Conservation (phyloP, 257 asterid species). For the Cynanchum wilfordii region DNA sequence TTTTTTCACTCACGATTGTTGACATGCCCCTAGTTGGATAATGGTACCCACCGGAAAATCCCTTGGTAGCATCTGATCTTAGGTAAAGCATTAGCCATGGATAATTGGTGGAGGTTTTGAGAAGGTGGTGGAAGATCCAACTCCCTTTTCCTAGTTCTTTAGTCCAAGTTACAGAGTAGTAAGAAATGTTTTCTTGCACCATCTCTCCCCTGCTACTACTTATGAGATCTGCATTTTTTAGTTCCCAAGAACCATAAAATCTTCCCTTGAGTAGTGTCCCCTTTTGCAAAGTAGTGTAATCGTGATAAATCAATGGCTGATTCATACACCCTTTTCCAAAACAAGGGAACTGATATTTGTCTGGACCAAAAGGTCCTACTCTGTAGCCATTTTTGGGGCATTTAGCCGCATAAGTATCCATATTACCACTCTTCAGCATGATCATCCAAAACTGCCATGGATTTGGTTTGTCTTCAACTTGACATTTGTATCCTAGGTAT, state of each 20-base stretch:
- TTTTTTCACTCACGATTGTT: conserved; percentile 45
- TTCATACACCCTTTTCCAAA: conserved; percentile 82
- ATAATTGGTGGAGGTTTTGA: conserved; percentile 64
- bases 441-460: conserved; percentile 97
- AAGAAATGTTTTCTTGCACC: conserved; percentile 30
- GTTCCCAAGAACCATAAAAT: conserved; percentile 73
- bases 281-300: conserved; percentile 57
- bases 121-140: conserved; percentile 62
- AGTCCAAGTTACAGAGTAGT: conserved; percentile 65
- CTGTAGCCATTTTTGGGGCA: conserved; percentile 67
- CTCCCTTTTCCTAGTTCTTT: conserved; percentile 73
- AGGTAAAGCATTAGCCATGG: conserved; percentile 93
- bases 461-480: conserved; percentile 52
- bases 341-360: conserved; percentile 47
- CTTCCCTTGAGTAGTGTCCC: conserved; percentile 40
- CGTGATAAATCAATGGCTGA: conserved; percentile 64
- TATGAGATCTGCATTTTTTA: conserved; percentile 27
- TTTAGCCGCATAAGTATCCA: conserved; percentile 69
- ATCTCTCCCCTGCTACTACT: conserved; percentile 12
- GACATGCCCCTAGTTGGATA: conserved; percentile 78
- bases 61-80: conserved; percentile 67
- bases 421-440: conserved; percentile 80
- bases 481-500: conserved; percentile 62
- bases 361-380: conserved; percentile 46
- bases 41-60: conserved; percentile 84